phyloP scores from a whole-genome alignment of 2,329 filamentous ascomycete species.

The Colletotrichum chlorophyti region DNA sequence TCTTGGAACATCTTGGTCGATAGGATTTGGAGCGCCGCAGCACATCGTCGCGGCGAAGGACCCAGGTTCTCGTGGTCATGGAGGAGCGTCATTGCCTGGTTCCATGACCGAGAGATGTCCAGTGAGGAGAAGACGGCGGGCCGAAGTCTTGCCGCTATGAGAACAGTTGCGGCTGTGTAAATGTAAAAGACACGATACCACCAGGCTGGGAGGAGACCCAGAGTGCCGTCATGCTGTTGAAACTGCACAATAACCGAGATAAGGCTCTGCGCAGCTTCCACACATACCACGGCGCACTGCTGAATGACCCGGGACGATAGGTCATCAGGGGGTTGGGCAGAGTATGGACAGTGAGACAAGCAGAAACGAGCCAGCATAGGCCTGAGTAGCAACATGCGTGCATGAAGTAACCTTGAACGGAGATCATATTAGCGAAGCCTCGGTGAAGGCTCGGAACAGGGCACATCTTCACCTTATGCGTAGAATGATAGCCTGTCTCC shows the following conservation, averaged over 20 bases:
- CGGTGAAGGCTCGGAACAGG: no score
- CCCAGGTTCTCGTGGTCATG: conserved; percentile 42
- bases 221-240: conserved; percentile 38
- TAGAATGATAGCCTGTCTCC: conserved; percentile 41
- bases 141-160: conserved; percentile 43
- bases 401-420: conserved; percentile 38
- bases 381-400: conserved; percentile 40
- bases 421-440: neutral
- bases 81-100: conserved; percentile 40
- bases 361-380: conserved; percentile 42
- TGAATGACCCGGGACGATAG: conserved; percentile 37
- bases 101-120: conserved; percentile 39
- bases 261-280: conserved; percentile 40
- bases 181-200: conserved; percentile 48
- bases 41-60: conserved; percentile 39
- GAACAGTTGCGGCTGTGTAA: conserved; percentile 43
- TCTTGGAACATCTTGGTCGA: conserved; percentile 41
- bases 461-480: conserved; percentile 37
- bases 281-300: conserved; percentile 42
- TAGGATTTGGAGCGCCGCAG: conserved; percentile 41
- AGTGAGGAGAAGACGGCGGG: conserved; percentile 37
- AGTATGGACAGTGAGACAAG: conserved; percentile 31
- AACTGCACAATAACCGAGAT: conserved; percentile 39
- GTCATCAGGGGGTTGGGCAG: conserved; percentile 28
- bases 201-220: conserved; percentile 45